phyloP scores from a whole-genome alignment of 352 stramenopile genomes.

The Blastocystis sp. region DNA sequence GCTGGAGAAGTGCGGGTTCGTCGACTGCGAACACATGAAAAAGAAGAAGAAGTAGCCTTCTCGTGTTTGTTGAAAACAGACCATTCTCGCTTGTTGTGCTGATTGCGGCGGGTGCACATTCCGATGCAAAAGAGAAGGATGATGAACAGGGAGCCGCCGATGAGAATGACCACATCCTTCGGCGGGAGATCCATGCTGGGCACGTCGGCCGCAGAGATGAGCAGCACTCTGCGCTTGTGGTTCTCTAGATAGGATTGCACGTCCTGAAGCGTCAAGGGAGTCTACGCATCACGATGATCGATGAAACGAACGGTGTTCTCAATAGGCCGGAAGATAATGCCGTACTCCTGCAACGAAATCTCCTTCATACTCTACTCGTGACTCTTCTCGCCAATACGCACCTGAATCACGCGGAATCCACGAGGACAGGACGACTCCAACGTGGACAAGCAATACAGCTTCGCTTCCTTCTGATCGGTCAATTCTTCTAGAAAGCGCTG shows the following conservation, averaged over 20 bases:
- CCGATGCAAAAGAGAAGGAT: not conserved
- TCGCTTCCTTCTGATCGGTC: not conserved
- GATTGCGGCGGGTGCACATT: not conserved
- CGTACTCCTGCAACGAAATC: not conserved
- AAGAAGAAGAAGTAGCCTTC: constrained; percentile 54
- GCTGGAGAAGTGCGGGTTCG: constrained; percentile 69
- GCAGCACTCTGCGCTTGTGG: not conserved
- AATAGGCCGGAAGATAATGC: not conserved
- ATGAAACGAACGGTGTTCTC: not conserved
- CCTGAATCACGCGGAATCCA: constrained; percentile 9
- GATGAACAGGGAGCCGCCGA: not conserved
- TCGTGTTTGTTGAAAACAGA: not conserved
- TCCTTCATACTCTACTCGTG: constrained; percentile 2
- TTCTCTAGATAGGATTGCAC: not conserved
- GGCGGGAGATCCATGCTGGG: not conserved
- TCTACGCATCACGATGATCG: not conserved
- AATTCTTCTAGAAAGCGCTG: not conserved
- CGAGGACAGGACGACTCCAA: not conserved
- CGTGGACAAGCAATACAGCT: constrained; percentile 29
- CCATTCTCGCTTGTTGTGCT: not conserved
- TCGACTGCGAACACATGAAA: constrained; percentile 35
- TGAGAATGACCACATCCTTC: not conserved
- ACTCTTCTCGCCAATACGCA: not conserved
- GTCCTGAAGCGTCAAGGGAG: not conserved
- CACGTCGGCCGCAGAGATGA: not conserved